Evolutionary conservation across 345 rosid species (phyloP), one percentile per base, ranked within the genome.

Genomic region (Ceriops tagal): DNA sequence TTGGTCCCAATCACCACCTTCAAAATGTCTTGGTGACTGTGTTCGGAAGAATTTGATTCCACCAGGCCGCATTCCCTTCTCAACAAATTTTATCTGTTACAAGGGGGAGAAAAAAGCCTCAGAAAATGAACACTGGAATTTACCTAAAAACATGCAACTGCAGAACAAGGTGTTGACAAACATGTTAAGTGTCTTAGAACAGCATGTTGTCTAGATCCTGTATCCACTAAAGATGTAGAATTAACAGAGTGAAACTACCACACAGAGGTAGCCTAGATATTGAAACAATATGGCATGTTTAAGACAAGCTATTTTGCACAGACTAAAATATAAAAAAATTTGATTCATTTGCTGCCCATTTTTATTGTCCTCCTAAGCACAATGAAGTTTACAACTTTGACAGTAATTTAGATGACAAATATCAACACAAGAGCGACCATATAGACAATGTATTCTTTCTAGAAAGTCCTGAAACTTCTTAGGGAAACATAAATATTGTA

Each of bases 1-100:
- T 73, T 89, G 92, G 85, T 89, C 80, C 97, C 99, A 95, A 51
- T 95, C 96, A 74, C 99, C 99, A 72, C 99, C 93, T 83, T 95
- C 99, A 78, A 93, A 93, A 82, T 93, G 99, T 74, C 99, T 82
- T 0, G 99, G 96, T 52, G 97, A 92, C 77, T 88, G 96, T 7
- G 96, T 83, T 31, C 93, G 81, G 67, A 92, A 91, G 80, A 89
- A 71, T 61, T 79, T 84, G 53, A 90, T 81, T 3, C 84, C 77
- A 20, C 83, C 81, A 0, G 78, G 79, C 64, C 67, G 82, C 73
- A 79, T 77, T 61, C 73, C 82, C 72, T 78, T 83, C 80, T 71
- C 87, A 62, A 79, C 83, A 78, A 78, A 80, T 1, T 16, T 64
- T 53, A 84, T 77, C 99, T 92, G 52, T 32, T 20, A 59, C 15